Evolutionary conservation across 768 basidiomycete genomes (phyloP).

Genomic region (Naganishia vishniacii): DNA sequence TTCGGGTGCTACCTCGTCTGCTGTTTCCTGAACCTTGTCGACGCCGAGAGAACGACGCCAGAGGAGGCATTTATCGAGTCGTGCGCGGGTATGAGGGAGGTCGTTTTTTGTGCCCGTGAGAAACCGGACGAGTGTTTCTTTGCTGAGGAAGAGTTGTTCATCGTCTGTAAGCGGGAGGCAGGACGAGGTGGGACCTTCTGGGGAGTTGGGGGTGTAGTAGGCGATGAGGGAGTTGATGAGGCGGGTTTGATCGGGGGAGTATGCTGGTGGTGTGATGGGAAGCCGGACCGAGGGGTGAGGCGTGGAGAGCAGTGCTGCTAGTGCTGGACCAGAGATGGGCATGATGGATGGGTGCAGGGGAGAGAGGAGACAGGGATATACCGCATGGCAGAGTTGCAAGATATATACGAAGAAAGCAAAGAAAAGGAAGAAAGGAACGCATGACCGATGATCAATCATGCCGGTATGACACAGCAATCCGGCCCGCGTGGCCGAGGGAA

Average conservation of each 20-base stretch:
- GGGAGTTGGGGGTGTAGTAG: conserved; percentile 1
- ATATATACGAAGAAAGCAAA: too few relatives aligned
- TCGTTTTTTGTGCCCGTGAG: conserved; percentile 27
- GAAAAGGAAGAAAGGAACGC: too few relatives aligned
- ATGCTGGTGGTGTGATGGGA: not conserved
- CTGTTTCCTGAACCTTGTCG: not conserved
- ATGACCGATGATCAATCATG: too few relatives aligned
- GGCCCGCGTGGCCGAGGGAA: too few relatives aligned
- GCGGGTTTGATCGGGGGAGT: not conserved
- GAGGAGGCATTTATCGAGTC: conserved; percentile 23
- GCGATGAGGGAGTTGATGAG: conserved; percentile 5
- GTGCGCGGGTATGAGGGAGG: not conserved
- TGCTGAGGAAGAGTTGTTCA: conserved; percentile 12
- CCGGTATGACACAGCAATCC: too few relatives aligned
- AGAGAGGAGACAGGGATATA: too few relatives aligned
- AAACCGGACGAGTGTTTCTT: conserved; percentile 23
- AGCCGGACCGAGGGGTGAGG: not conserved
- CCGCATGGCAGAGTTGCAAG: too few relatives aligned
- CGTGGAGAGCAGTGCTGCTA: not conserved
- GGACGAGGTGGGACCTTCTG: not conserved
- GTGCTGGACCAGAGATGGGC: conserved; percentile 6
- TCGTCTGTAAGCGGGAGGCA: not conserved
- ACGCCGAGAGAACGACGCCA: conserved; percentile 9
- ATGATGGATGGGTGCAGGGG: not conserved
- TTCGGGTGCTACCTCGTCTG: conserved; percentile 10